A percentile compares a stretch with the other conserved stretches of the same genome.
phyloP scores from a whole-genome alignment of 1,284 basidiomycete species.

The Tylopilus microsporus region DNA sequence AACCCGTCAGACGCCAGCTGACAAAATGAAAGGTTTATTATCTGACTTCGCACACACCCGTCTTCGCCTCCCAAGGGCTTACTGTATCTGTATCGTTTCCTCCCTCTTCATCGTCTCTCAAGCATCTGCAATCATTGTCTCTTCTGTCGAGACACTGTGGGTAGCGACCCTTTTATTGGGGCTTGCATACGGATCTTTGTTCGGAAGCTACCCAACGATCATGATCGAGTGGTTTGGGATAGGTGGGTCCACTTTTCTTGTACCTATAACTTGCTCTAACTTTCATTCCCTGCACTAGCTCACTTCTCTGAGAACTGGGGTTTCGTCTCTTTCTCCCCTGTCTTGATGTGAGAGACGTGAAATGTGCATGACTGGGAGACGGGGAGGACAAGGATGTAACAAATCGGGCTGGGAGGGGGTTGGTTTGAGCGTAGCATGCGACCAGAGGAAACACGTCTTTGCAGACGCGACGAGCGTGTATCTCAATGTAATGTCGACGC shows the following conservation, averaged over 20 bases:
- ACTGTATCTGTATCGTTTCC: slow-evolving; percentile 62
- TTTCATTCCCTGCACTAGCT: slow-evolving; percentile 32
- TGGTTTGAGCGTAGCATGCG: too few species aligned
- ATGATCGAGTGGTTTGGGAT: slow-evolving; percentile 86
- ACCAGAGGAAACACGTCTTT: too few species aligned
- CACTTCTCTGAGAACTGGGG: slow-evolving; percentile 87
- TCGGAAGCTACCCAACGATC: slow-evolving; percentile 73
- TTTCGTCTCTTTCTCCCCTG: slow-evolving; percentile 69
- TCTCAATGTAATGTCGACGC: too few species aligned
- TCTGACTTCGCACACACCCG: slow-evolving; percentile 69
- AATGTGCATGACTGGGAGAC: too few species aligned
- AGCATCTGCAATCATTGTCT: too few species aligned
- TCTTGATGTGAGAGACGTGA: too few species aligned
- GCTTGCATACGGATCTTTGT: slow-evolving; percentile 73
- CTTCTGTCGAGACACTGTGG: too few species aligned
- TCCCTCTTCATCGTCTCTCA: too few species aligned
- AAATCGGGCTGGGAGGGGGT: too few species aligned
- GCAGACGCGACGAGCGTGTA: too few species aligned
- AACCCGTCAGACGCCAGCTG: not conserved
- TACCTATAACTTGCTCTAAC: not conserved
- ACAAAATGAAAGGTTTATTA: slow-evolving; percentile 46
- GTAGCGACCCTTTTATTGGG: too few species aligned
- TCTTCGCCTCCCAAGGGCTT: slow-evolving; percentile 58
- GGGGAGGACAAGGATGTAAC: too few species aligned
- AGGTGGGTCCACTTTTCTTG: slow-evolving; percentile 37